These are phyloP conservation scores for Knoxdaviesia proteae DNA, from an alignment of 2,329 filamentous ascomycete species.

Conservation along the genomic window DNA sequence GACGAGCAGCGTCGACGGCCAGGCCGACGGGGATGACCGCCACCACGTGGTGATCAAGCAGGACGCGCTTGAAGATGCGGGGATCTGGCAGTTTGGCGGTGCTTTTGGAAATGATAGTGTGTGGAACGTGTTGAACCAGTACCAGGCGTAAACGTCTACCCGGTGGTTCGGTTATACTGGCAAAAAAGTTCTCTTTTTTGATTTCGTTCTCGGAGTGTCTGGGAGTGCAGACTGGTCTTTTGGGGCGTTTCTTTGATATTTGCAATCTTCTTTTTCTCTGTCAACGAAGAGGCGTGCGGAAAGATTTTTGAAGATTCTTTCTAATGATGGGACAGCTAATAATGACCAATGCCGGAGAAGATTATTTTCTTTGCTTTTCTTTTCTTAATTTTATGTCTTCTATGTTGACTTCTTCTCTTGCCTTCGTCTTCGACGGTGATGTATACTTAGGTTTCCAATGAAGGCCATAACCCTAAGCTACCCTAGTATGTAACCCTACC, in stretches of 20 bases:
- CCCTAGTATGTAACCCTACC: too few relatives aligned
- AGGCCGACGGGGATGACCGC: too few relatives aligned
- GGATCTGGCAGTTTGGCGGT: constrained; percentile 29
- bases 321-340: too few relatives aligned
- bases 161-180: too few relatives aligned
- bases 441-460: background rate
- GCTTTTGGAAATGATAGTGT: constrained; percentile 33
- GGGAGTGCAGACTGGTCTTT: background rate
- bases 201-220: too few relatives aligned
- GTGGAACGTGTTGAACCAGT: constrained; percentile 33
- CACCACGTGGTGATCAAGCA: too few relatives aligned
- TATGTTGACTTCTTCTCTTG: background rate
- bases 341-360: too few relatives aligned
- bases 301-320: too few relatives aligned
- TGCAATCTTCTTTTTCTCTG: background rate
- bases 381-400: background rate
- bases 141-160: too few relatives aligned
- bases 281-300: too few relatives aligned
- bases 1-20: too few relatives aligned
- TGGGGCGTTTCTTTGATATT: background rate
- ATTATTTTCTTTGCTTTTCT: background rate
- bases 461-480: too few relatives aligned
- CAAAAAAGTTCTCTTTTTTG: background rate
- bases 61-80: background rate
- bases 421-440: background rate